These are phyloP conservation scores for Cyathus striatus DNA, from an alignment of 768 basidiomycete species.

Conservation along the genomic window DNA sequence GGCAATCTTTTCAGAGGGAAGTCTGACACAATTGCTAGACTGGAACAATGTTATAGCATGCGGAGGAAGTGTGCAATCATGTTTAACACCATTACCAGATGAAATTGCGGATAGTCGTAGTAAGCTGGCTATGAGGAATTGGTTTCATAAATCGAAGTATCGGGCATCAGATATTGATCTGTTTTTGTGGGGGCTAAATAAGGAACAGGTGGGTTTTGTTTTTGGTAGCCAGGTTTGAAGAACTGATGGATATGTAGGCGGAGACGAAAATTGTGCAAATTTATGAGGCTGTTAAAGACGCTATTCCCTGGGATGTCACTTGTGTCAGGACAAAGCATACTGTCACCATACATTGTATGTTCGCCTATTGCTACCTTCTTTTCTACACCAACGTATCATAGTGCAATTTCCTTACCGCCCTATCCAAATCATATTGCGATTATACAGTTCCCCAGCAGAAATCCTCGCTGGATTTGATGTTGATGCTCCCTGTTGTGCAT, in stretches of 20 bases:
- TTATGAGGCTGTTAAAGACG: conserved; percentile 60
- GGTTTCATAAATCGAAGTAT: conserved; percentile 49
- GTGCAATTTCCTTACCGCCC: conserved; percentile 64
- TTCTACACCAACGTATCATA: conserved; percentile 14
- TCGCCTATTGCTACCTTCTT: no score
- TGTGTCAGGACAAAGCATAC: conserved; percentile 65
- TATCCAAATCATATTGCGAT: conserved; percentile 64
- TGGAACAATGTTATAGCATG: conserved; percentile 64
- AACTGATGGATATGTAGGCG: conserved; percentile 28
- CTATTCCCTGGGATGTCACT: conserved; percentile 65
- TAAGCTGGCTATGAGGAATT: conserved; percentile 44
- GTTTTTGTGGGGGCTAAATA: conserved; percentile 55
- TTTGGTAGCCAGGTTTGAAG: background rate
- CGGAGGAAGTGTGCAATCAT: conserved; percentile 59
- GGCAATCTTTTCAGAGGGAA: conserved; percentile 58
- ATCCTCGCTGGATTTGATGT: conserved; percentile 66
- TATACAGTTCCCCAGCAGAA: conserved; percentile 61
- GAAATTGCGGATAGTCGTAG: conserved; percentile 35
- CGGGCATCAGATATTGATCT: conserved; percentile 62
- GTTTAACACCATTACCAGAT: conserved; percentile 46
- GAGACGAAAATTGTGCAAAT: conserved; percentile 55
- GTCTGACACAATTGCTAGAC: conserved; percentile 50
- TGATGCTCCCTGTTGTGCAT: conserved; percentile 59
- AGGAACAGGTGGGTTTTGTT: conserved; percentile 36
- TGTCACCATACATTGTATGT: conserved; percentile 56